Evolutionary conservation across 192 early-diverging fungal species (phyloP).

Genomic region (Chytriomyces hyalinus): DNA sequence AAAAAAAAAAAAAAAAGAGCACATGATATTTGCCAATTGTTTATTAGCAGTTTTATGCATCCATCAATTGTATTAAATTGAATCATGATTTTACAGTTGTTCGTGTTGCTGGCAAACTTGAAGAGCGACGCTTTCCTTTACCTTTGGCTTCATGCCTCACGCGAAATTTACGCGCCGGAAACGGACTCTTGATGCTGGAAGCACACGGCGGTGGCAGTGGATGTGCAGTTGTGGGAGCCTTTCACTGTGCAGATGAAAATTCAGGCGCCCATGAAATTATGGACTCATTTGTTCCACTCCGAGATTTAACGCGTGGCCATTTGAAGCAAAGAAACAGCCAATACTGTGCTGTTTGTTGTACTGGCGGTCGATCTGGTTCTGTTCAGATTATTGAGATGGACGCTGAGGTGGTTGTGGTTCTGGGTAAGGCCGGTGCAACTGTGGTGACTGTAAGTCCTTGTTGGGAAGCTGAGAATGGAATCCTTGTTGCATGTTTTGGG

Average conservation of each 20-base stretch:
- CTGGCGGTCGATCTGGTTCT: neutral
- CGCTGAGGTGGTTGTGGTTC: neutral
- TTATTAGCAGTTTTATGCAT: too few species aligned
- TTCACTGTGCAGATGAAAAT: neutral
- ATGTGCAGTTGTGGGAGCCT: slow-evolving; percentile 10
- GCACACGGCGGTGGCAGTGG: slow-evolving; percentile 2
- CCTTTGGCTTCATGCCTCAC: too few species aligned
- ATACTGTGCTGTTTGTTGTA: neutral
- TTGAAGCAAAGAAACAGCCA: neutral
- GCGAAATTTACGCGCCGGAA: neutral
- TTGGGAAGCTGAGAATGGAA: slow-evolving; percentile 3
- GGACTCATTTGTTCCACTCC: neutral
- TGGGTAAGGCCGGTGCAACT: slow-evolving; percentile 4
- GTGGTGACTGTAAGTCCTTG: slow-evolving; percentile 1
- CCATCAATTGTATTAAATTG: too few species aligned
- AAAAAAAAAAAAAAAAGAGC: too few species aligned
- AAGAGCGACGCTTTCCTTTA: too few species aligned
- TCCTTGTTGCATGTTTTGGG: slow-evolving; percentile 9
- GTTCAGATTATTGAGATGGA: neutral
- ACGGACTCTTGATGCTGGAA: slow-evolving; percentile 4
- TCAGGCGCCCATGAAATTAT: neutral
- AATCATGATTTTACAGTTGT: too few species aligned
- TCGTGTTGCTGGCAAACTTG: too few species aligned
- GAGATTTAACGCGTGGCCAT: neutral
- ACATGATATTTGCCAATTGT: too few species aligned